phyloP scores from a whole-genome alignment of 768 basidiomycete species.

The Boletus fagicola region DNA sequence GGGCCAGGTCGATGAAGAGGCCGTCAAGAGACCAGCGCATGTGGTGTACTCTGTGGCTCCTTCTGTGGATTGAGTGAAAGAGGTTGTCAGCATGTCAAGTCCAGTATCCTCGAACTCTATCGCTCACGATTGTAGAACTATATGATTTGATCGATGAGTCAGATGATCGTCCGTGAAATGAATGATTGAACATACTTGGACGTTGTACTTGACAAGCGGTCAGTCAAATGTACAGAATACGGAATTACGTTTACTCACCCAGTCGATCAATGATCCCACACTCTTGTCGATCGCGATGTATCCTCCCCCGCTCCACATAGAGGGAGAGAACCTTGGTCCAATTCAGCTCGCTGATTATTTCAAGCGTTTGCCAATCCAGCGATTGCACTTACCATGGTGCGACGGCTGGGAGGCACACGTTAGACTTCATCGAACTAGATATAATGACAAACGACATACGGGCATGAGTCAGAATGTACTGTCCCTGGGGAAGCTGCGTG shows the following conservation, averaged over 20 bases:
- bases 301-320: conserved; percentile 28
- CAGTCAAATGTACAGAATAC: too few relatives aligned
- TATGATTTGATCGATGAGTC: background rate
- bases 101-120: background rate
- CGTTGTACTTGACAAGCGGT: conserved; percentile 14
- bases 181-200: conserved; percentile 34
- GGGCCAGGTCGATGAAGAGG: conserved; percentile 62
- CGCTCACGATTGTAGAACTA: conserved; percentile 34
- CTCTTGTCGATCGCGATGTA: conserved; percentile 38
- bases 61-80: conserved; percentile 38
- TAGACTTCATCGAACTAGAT: background rate
- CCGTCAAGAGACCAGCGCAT: conserved; percentile 54
- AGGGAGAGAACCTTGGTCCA: conserved; percentile 21
- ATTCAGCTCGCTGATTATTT: background rate
- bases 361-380: background rate
- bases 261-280: conserved; percentile 46
- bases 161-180: background rate
- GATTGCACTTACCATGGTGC: conserved; percentile 21
- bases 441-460: conserved; percentile 25
- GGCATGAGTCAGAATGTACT: conserved; percentile 37
- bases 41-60: conserved; percentile 63
- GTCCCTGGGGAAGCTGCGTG: conserved; percentile 29
- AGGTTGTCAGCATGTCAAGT: background rate
- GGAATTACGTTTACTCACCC: conserved; percentile 29
- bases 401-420: conserved; percentile 13